These are phyloP conservation scores for Debaryomyces singareniensis DNA, from an alignment of 1,139 yeast genomes.

Conservation along the genomic window DNA sequence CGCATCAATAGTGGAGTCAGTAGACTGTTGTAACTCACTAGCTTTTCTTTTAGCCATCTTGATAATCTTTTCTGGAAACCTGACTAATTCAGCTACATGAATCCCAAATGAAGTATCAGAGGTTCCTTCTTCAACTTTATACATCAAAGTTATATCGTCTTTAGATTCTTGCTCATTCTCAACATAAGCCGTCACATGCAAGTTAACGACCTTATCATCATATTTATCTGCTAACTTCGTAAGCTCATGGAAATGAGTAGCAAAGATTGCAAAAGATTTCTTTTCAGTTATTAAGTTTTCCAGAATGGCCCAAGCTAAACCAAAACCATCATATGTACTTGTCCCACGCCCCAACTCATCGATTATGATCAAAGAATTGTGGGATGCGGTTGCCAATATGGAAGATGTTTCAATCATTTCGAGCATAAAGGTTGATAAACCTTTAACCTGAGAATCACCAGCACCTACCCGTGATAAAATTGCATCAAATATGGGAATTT, in stretches of 20 bases:
- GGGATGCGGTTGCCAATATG: slow-evolving; percentile 78
- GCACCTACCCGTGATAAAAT: slow-evolving; percentile 97
- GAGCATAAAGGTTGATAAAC: slow-evolving; percentile 95
- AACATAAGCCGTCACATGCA: slow-evolving; percentile 92
- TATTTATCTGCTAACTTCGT: slow-evolving; percentile 68
- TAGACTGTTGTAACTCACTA: slow-evolving; percentile 58
- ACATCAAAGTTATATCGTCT: slow-evolving; percentile 74
- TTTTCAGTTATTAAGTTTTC: slow-evolving; percentile 71
- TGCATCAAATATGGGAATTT: slow-evolving; percentile 80
- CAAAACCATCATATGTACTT: slow-evolving; percentile 95
- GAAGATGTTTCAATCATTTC: slow-evolving; percentile 97
- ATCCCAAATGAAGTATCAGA: slow-evolving; percentile 95
- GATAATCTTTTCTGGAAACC: slow-evolving; percentile 82
- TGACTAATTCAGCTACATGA: slow-evolving; percentile 93
- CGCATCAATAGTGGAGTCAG: slow-evolving; percentile 29
- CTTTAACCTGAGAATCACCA: slow-evolving; percentile 93
- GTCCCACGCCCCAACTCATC: slow-evolving; percentile 98
- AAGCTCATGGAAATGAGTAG: slow-evolving; percentile 95
- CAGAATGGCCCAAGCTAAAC: slow-evolving; percentile 93
- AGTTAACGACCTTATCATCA: slow-evolving; percentile 55
- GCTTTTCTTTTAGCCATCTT: slow-evolving; percentile 96
- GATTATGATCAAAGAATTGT: slow-evolving; percentile 78
- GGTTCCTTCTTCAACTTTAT: slow-evolving; percentile 87
- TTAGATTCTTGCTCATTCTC: slow-evolving; percentile 33
- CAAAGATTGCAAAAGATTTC: slow-evolving; percentile 79